Evolutionary conservation across 495 filamentous ascomycete species (phyloP).

Genomic region (Evansstolkia leycettana): DNA sequence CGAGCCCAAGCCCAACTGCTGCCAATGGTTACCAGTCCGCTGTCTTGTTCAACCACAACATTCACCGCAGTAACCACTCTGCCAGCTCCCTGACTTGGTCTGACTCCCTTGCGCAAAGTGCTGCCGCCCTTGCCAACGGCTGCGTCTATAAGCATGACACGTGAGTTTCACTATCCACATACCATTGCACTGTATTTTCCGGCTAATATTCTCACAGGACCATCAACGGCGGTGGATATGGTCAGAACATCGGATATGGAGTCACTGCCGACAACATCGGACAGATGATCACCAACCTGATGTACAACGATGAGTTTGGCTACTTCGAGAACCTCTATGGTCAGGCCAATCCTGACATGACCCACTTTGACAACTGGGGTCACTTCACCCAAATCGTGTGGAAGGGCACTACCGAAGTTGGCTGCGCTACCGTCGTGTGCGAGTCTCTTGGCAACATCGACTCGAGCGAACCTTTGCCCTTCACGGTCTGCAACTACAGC

Average conservation of each 20-base stretch:
- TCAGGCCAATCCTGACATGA: constrained; percentile 36
- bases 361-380: constrained; percentile 57
- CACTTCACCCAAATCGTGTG: constrained; percentile 91
- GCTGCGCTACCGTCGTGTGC: constrained; percentile 57
- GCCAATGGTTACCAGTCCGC: constrained; percentile 29
- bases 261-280: constrained; percentile 36
- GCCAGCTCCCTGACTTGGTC: constrained; percentile 52
- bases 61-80: constrained; percentile 76
- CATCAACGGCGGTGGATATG: constrained; percentile 54
- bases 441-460: constrained; percentile 31
- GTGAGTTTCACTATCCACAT: constrained; percentile 43
- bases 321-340: constrained; percentile 36
- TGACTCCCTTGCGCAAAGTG: constrained; percentile 46
- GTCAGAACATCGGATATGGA: constrained; percentile 70
- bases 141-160: constrained; percentile 69
- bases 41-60: constrained; percentile 66
- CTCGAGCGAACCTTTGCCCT: constrained; percentile 36
- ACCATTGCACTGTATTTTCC: too few species aligned
- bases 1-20: constrained; percentile 8
- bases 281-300: constrained; percentile 56
- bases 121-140: constrained; percentile 33
- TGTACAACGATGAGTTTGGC: constrained; percentile 71
- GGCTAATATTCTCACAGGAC: neutral
- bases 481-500: constrained; percentile 84
- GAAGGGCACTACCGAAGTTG: constrained; percentile 56